Conservation (phyloP, 257 asterid genomes). For the Fraxinus americana region DNA sequence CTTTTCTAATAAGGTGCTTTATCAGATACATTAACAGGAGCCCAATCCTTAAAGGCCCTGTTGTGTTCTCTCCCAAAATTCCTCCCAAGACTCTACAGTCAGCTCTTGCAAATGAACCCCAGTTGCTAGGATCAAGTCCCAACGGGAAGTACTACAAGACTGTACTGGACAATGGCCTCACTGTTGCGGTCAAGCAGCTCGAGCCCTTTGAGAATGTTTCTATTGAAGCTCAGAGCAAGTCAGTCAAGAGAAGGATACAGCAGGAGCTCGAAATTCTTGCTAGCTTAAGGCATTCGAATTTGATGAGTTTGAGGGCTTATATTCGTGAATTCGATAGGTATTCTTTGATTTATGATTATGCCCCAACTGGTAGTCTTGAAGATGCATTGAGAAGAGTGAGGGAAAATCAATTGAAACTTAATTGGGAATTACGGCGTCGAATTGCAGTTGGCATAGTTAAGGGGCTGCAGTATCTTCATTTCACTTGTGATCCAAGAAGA, state of each 20-base stretch:
- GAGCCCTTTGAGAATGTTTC: constrained; percentile 46
- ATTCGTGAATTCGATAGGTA: constrained; percentile 55
- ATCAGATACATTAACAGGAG: constrained; percentile 61
- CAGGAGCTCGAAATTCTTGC: constrained; percentile 73
- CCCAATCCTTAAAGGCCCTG: constrained; percentile 71
- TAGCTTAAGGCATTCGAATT: constrained; percentile 69
- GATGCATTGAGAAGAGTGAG: constrained; percentile 71
- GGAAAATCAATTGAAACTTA: constrained; percentile 64
- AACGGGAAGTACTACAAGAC: constrained; percentile 72
- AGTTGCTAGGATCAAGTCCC: constrained; percentile 66
- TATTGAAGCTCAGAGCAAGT: constrained; percentile 41
- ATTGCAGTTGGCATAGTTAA: constrained; percentile 82
- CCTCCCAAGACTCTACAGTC: constrained; percentile 59
- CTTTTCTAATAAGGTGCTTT: constrained; percentile 58
- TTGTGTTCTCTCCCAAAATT: constrained; percentile 75
- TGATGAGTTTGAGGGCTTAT: constrained; percentile 92
- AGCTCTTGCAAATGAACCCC: constrained; percentile 71
- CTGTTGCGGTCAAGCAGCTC: constrained; percentile 76
- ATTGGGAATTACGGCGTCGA: constrained; percentile 77
- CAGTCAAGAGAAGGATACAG: constrained; percentile 51
- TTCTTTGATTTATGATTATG: constrained; percentile 68
- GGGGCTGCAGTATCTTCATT: constrained; percentile 83
- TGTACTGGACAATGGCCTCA: constrained; percentile 82
- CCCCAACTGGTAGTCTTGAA: constrained; percentile 73
- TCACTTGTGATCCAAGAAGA: constrained; percentile 61